Evolutionary conservation across 2,329 filamentous ascomycete species (phyloP), one percentile per base, ranked within the genome.

Genomic region (Colletotrichum lindemuthianum): DNA sequence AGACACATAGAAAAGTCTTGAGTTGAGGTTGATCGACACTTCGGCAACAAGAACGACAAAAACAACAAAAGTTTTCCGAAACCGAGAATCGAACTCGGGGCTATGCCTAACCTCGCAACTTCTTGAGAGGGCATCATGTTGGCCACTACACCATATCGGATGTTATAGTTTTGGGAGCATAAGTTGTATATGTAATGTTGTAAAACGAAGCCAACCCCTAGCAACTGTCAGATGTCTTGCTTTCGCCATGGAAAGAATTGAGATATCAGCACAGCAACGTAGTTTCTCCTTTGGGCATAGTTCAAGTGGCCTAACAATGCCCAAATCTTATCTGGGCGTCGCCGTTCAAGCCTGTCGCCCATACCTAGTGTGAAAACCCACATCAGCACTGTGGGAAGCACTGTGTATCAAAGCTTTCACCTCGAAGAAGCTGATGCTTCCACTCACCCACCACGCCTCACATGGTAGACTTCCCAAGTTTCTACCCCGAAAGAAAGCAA

Each of bases 31-130:
- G 2, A 24, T 4, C 3, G 24, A 24, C 1, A 5, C 24, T 3
- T 24, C 24, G 24, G 24, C 24, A 1, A 5, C 24, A 16, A 49
- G 55, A 36, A 16, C 8, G 40, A 33, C 4, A n/a, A 33, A 6
- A 7, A 10, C 7, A 24, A 37, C 15, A 34, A 4, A 5, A 0
- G 4, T 24, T 0, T 59, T 63, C 54, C 54, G 54, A 63, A 59
- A 59, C 41, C 48, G 48, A 63, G 47, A 63, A 52, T 63, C 60
- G 48, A 59, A 52, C 54, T 63, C 48, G 60, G 54, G 60, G 60
- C 54, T 63, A 63, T 59, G 60, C 54, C 60, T 63, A 33, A 37
- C 34, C 54, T 59, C 36, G 15, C 32, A 41, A 1, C 3, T 1
- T 2, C 0, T 10, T 59, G 60, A 63, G 54, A 59, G 60, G 54